Base-by-base conservation (phyloP, 305 asterid genomes). In the Ilex paraguariensis region DNA sequence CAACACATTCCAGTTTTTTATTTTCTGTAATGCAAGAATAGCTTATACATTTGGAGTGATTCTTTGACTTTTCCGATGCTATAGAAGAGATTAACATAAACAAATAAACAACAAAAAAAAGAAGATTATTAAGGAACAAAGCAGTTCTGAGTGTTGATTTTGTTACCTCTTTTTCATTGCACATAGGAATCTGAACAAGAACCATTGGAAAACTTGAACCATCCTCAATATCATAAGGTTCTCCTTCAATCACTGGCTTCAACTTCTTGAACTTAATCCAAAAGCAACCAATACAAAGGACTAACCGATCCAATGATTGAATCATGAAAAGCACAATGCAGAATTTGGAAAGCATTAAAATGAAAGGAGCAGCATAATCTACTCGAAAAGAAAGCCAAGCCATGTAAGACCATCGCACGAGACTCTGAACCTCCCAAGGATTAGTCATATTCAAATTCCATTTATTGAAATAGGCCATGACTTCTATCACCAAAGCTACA, bases 151-250 rank as follows among this genome's bases (percentile, higher is more conserved):
- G 6, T 8, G 9, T 36, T 31, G 63, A 1, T 52, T 40, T 5
- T 2, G 61, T 78, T 79, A 93, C 97, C 98, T 90, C 98, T 84
- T 73, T 90, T 67, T 93, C 98, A 70, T 89, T 92, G 81, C 97
- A 87, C 96, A 92, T 92, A 1, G 98, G 98, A 73, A 92, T 87
- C 83, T 93, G 98, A 62, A 93, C 85, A 80, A 93, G 94, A 76
- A 93, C 97, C 95, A 84, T 90, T 0, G 98, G 97, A 59, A 65
- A 90, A 60, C 75, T 79, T 3, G 86, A 76, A 40, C 79, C 94
- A 66, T 79, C 91, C 39, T 87, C 95, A 28, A 75, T 32, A 53
- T 92, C 98, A 56, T 12, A 65, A 3, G 79, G 61, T 70, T 79
- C 84, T 3, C 36, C 84, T 15, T 76, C 75, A 1, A 68, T 56